Evolutionary conservation across 148 eudicot species (phyloP).

Genomic region (Rheum nobile): DNA sequence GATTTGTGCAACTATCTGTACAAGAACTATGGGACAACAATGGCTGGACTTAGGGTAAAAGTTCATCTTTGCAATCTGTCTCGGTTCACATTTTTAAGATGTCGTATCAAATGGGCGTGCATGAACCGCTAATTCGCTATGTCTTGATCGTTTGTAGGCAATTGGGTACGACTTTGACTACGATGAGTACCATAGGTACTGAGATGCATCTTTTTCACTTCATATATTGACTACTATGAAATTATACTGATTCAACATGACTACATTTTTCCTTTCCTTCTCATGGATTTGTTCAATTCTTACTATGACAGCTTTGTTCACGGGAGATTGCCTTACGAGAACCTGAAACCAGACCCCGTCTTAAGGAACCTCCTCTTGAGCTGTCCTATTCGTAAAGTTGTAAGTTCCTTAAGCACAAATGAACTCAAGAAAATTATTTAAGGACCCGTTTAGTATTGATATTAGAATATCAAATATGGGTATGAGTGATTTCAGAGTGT

Average conservation of each 20-base stretch:
- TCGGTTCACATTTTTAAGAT: not conserved
- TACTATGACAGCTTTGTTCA: slow-evolving; percentile 67
- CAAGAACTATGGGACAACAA: slow-evolving; percentile 85
- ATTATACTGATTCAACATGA: too few relatives aligned
- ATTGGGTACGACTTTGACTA: slow-evolving; percentile 94
- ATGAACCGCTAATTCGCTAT: not conserved
- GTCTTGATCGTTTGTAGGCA: slow-evolving; percentile 34
- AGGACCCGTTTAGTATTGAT: too few relatives aligned
- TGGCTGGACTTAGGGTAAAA: slow-evolving; percentile 91
- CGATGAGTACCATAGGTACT: slow-evolving; percentile 85
- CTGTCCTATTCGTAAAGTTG: slow-evolving; percentile 87
- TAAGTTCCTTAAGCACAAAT: too few relatives aligned
- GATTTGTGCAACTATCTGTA: slow-evolving; percentile 52
- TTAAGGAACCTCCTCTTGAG: slow-evolving; percentile 60
- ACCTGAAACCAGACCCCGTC: slow-evolving; percentile 85
- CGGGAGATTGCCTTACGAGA: slow-evolving; percentile 84
- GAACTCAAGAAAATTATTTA: too few relatives aligned
- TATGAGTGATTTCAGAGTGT: too few relatives aligned
- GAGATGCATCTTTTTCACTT: too few relatives aligned
- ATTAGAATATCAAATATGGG: too few relatives aligned
- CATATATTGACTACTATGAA: too few relatives aligned
- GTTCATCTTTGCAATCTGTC: slow-evolving; percentile 8
- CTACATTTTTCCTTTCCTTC: too few relatives aligned
- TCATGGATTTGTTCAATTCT: too few relatives aligned
- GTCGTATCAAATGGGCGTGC: not conserved